Conservation (phyloP, 495 filamentous ascomycete genomes). For the Apodospora peruviana region DNA sequence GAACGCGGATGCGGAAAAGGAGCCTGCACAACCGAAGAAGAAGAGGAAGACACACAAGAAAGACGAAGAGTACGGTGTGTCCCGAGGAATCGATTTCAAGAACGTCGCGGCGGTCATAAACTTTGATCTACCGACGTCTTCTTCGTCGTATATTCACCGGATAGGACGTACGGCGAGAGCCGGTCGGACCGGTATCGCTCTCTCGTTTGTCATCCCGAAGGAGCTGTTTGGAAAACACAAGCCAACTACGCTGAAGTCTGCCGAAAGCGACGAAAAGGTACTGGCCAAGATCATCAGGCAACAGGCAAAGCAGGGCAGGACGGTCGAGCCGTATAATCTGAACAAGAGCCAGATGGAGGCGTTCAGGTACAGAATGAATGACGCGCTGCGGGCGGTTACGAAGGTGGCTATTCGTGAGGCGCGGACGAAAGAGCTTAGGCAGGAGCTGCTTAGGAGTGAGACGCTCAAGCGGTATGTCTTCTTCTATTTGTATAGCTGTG, state of each 20-base stretch:
- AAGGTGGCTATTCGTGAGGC: slow-evolving; percentile 83
- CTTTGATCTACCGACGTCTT: slow-evolving; percentile 84
- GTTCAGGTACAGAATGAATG: slow-evolving; percentile 91
- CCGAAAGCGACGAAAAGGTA: slow-evolving; percentile 78
- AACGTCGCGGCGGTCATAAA: slow-evolving; percentile 93
- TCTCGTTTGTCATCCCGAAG: slow-evolving; percentile 86
- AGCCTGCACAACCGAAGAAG: slow-evolving; percentile 21
- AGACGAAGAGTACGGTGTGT: slow-evolving; percentile 86
- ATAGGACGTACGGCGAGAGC: slow-evolving; percentile 92
- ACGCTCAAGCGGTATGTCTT: slow-evolving; percentile 64
- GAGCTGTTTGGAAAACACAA: slow-evolving; percentile 82
- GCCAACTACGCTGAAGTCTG: slow-evolving; percentile 65
- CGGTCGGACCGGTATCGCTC: slow-evolving; percentile 82
- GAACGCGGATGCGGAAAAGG: slow-evolving; percentile 4
- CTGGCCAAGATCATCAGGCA: slow-evolving; percentile 65
- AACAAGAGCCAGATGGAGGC: slow-evolving; percentile 89
- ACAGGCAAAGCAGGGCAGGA: slow-evolving; percentile 67
- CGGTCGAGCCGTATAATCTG: slow-evolving; percentile 84
- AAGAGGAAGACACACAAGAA: slow-evolving; percentile 23
- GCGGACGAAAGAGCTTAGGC: slow-evolving; percentile 74
- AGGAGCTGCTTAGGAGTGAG: slow-evolving; percentile 86
- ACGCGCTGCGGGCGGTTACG: slow-evolving; percentile 71
- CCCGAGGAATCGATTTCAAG: slow-evolving; percentile 84
- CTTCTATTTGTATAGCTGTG: neutral
- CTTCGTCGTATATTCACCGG: slow-evolving; percentile 90